Conservation (phyloP, 495 filamentous ascomycete species). For the Aspergillus coremiiformis region DNA sequence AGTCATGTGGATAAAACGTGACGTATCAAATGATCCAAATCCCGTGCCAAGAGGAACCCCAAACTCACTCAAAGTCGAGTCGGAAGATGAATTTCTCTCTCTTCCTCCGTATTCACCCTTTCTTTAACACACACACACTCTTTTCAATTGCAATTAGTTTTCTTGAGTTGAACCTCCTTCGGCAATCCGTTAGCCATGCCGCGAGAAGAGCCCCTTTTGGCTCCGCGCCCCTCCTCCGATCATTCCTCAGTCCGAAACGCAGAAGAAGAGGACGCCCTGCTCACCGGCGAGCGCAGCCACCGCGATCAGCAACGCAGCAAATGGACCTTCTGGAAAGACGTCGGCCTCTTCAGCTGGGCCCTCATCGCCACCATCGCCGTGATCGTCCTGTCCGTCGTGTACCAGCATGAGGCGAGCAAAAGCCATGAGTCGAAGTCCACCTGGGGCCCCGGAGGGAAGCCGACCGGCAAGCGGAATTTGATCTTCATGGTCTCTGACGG, state of each 20-base stretch:
- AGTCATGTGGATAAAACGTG: no score
- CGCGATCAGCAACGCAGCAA: constrained; percentile 26
- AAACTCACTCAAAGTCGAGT: constrained; percentile 3
- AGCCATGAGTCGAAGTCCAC: constrained; percentile 17
- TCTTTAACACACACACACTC: constrained; percentile 1
- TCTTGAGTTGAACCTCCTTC: neutral
- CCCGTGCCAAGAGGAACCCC: constrained; percentile 10
- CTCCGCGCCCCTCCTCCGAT: constrained; percentile 39
- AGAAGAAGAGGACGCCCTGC: constrained; percentile 58
- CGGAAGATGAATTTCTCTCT: no score
- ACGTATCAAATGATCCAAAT: constrained; percentile 15
- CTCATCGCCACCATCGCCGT: constrained; percentile 74
- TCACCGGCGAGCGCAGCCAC: constrained; percentile 48
- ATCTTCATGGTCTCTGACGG: constrained; percentile 99
- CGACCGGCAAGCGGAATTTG: constrained; percentile 76
- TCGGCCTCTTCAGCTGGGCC: constrained; percentile 80
- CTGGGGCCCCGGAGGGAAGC: constrained; percentile 42
- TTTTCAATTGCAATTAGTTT: neutral
- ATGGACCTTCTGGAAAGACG: constrained; percentile 56
- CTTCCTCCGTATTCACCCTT: neutral
- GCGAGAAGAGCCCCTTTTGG: constrained; percentile 39
- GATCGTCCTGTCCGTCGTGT: constrained; percentile 65
- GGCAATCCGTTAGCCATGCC: constrained; percentile 25
- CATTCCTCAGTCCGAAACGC: constrained; percentile 38
- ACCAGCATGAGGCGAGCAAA: constrained; percentile 53